Evolutionary conservation across 257 asterid genomes (phyloP).

Genomic region (Nicotiana sylvestris): DNA sequence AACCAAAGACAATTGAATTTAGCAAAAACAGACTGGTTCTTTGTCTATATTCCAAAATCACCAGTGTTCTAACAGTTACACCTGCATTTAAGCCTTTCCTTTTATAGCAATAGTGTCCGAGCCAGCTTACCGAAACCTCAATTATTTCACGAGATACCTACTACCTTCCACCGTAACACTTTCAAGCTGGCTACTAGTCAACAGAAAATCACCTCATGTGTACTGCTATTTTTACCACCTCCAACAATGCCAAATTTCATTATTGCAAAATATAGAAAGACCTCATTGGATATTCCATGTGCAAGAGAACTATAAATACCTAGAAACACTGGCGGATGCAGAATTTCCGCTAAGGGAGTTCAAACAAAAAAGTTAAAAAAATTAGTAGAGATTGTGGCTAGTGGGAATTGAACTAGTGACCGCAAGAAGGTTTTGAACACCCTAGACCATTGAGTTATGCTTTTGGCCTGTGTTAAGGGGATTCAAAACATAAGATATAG

Average conservation of each 20-base stretch:
- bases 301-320: neutral
- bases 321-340: no score
- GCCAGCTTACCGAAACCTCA: neutral
- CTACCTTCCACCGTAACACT: neutral
- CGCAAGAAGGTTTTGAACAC: no score
- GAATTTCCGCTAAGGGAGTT: no score
- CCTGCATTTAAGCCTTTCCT: neutral
- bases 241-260: neutral
- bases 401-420: no score
- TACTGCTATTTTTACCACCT: neutral
- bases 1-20: neutral
- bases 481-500: no score
- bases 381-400: no score
- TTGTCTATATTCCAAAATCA: neutral
- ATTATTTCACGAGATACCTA: neutral
- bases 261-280: neutral
- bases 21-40: neutral
- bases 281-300: neutral
- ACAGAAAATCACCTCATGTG: neutral
- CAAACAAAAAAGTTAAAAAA: no score
- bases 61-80: neutral
- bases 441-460: no score
- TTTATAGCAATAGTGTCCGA: neutral
- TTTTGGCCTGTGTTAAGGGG: no score
- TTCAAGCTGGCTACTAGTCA: neutral